Conservation (phyloP, 257 asterid genomes). For the Salvia rosmarinus region DNA sequence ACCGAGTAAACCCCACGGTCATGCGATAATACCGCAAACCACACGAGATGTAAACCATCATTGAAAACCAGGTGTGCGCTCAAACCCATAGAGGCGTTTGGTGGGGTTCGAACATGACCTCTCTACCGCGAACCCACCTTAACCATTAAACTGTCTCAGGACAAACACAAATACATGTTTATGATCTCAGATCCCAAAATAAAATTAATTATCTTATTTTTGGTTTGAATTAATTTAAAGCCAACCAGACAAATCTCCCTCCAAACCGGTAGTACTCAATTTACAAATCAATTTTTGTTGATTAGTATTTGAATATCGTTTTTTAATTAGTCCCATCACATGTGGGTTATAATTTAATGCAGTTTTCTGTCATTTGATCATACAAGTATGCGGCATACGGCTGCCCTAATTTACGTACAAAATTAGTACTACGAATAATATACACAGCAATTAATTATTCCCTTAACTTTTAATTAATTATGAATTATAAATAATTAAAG, state of each 20-base stretch:
- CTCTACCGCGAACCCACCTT: too few relatives aligned
- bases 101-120: too few relatives aligned
- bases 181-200: constrained; percentile 40
- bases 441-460: not conserved
- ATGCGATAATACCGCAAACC: too few relatives aligned
- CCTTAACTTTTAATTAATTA: not conserved
- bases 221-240: constrained; percentile 13
- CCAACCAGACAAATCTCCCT: constrained; percentile 29
- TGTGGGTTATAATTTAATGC: constrained; percentile 36
- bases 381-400: constrained; percentile 38
- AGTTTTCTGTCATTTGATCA: constrained; percentile 34
- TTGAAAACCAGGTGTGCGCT: too few relatives aligned
- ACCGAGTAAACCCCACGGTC: too few relatives aligned
- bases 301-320: too few relatives aligned
- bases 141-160: too few relatives aligned
- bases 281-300: not conserved
- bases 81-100: too few relatives aligned
- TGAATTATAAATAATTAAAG: not conserved
- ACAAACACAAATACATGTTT: constrained; percentile 38
- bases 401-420: constrained; percentile 46
- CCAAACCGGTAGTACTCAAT: constrained; percentile 18
- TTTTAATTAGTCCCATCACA: constrained; percentile 21
- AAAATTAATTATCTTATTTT: not conserved
- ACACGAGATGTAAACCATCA: too few relatives aligned
- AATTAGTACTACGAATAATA: constrained; percentile 26